These are phyloP conservation scores for Bryum argenteum DNA, from an alignment of 225 moss, liverwort and hornwort species.

Conservation along the genomic window DNA sequence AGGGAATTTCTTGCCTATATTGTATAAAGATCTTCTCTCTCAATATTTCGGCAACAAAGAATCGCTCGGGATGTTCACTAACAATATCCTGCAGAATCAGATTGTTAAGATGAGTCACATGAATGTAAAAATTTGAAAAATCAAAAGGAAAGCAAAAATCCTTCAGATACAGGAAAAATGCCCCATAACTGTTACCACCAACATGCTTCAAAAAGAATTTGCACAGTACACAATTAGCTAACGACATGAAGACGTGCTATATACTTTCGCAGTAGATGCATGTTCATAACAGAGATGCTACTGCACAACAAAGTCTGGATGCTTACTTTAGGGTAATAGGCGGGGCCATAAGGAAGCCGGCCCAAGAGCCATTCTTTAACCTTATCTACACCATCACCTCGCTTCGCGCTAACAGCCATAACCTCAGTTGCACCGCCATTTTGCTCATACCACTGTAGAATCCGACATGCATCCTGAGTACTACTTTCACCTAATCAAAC, in stretches of 20 bases:
- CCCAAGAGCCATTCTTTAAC: conserved; percentile 75
- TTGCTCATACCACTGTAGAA: conserved; percentile 73
- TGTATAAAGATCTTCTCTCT: conserved; percentile 91
- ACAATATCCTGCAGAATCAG: conserved; percentile 71
- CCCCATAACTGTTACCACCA: neutral
- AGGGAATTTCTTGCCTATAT: conserved; percentile 88
- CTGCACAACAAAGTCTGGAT: conserved; percentile 8
- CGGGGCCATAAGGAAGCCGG: conserved; percentile 74
- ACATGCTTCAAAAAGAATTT: conserved; percentile 1
- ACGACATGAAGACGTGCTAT: neutral
- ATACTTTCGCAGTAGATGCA: neutral
- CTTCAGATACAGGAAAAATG: neutral
- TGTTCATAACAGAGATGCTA: neutral
- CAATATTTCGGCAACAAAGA: conserved; percentile 85
- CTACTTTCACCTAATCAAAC: neutral
- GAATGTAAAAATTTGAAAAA: neutral
- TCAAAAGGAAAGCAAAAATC: neutral
- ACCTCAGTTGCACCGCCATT: conserved; percentile 72
- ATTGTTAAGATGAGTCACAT: neutral
- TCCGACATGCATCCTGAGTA: conserved; percentile 6
- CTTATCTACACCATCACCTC: conserved; percentile 69
- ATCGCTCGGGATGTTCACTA: conserved; percentile 87
- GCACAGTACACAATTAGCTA: neutral
- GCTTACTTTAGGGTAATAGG: conserved; percentile 86
- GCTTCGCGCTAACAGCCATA: conserved; percentile 80